phyloP scores from a whole-genome alignment of 148 eudicot genomes.

The Silene conica region DNA sequence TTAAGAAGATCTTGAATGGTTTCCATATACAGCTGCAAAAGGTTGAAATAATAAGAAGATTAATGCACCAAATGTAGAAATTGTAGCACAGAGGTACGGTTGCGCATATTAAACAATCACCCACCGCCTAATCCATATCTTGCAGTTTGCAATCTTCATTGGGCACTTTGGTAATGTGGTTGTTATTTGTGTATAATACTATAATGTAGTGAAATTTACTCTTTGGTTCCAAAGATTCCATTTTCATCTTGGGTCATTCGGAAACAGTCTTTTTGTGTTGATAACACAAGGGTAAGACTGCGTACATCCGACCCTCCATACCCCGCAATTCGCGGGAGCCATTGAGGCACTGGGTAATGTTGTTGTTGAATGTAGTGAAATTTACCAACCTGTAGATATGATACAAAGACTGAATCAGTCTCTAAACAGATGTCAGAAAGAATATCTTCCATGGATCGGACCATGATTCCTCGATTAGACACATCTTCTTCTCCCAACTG shows the following conservation, averaged over 20 bases:
- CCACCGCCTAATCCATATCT: background rate
- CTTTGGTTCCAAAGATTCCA: too few relatives aligned
- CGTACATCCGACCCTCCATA: too few relatives aligned
- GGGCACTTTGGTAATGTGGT: background rate
- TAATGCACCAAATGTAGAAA: background rate
- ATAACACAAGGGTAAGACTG: too few relatives aligned
- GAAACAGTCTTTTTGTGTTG: too few relatives aligned
- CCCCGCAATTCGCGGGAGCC: too few relatives aligned
- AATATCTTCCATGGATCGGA: conserved; percentile 97
- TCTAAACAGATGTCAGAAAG: conserved; percentile 58
- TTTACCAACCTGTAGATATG: conserved; percentile 79
- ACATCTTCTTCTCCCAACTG: conserved; percentile 89
- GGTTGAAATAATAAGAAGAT: background rate
- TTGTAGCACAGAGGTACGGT: background rate
- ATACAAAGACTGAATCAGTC: conserved; percentile 76
- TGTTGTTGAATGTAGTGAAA: conserved; percentile 1
- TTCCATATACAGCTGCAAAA: conserved; percentile 83
- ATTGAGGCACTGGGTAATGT: too few relatives aligned
- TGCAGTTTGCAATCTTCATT: background rate
- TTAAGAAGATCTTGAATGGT: conserved; percentile 89
- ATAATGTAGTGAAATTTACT: conserved; percentile 8
- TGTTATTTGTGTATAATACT: background rate
- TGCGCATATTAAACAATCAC: background rate
- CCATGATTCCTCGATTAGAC: conserved; percentile 97
- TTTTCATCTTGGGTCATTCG: too few relatives aligned